Percentiles rank a stretch among this genome's conserved stretches.
Evolutionary conservation across 1,284 basidiomycete genomes (phyloP).

Genomic region (Volvariella volvacea): DNA sequence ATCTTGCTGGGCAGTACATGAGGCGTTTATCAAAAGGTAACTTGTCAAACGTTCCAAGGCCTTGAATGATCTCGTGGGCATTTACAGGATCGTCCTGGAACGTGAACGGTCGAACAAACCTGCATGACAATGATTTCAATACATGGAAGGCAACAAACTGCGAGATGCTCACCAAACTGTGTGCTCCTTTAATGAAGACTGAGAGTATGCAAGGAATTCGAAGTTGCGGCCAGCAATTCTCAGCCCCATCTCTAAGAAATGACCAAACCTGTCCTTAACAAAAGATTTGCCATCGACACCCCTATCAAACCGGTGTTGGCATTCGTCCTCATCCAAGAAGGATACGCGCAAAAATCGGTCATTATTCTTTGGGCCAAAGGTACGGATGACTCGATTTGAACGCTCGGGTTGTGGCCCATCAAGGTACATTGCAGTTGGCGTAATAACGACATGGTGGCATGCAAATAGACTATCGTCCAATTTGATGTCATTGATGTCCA

Average conservation of each 20-base stretch:
- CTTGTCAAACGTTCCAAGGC: conserved; percentile 47
- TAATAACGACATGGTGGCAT: conserved; percentile 48
- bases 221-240: conserved; percentile 24
- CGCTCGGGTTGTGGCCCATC: conserved; percentile 60
- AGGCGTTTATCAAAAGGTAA: conserved; percentile 36
- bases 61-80: conserved; percentile 40
- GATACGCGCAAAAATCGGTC: conserved; percentile 44
- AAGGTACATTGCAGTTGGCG: conserved; percentile 51
- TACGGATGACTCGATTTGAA: conserved; percentile 57
- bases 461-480: conserved; percentile 44
- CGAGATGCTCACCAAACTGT: conserved; percentile 44
- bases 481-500: conserved; percentile 14
- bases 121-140: conserved; percentile 10
- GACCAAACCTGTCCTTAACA: conserved; percentile 20
- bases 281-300: conserved; percentile 25
- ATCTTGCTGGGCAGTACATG: conserved; percentile 60
- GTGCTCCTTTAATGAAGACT: conserved; percentile 43
- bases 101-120: conserved; percentile 45
- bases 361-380: conserved; percentile 36
- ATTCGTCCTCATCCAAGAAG: conserved; percentile 22
- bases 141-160: background rate
- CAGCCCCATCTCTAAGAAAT: conserved; percentile 22
- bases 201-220: conserved; percentile 39
- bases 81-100: conserved; percentile 24
- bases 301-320: conserved; percentile 25